Conservation (phyloP, 1,284 basidiomycete genomes). For the Neotropicomus parvogracilis region DNA sequence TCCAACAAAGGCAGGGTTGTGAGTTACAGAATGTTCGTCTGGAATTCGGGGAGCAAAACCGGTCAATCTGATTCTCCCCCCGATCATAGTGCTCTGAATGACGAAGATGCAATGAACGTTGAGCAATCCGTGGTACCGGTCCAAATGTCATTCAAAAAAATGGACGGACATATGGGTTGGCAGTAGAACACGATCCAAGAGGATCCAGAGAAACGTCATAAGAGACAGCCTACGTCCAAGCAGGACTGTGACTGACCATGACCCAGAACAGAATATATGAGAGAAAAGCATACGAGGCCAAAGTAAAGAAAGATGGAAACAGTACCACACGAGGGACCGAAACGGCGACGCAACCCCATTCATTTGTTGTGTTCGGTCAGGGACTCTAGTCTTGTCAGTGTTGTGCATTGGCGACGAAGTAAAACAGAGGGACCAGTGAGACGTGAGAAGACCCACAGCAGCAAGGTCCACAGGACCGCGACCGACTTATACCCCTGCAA, state of each 20-base stretch:
- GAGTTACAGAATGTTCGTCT: slow-evolving; percentile 5
- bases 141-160: slow-evolving; percentile 8
- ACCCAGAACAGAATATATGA: slow-evolving; percentile 9
- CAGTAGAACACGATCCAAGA: background rate
- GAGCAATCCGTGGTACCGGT: slow-evolving; percentile 1
- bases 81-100: slow-evolving; percentile 6
- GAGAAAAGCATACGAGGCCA: slow-evolving; percentile 2
- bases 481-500: slow-evolving; percentile 14
- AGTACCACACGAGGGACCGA: slow-evolving; percentile 16
- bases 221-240: slow-evolving; percentile 4
- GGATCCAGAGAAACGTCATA: slow-evolving; percentile 1
- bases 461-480: slow-evolving; percentile 3
- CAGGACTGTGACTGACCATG: slow-evolving; percentile 6
- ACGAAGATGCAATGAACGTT: slow-evolving; percentile 8
- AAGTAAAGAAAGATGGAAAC: slow-evolving; percentile 7
- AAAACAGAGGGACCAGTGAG: slow-evolving; percentile 12
- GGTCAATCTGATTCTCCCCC: background rate
- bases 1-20: background rate
- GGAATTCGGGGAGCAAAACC: slow-evolving; percentile 3
- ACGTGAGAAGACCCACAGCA: slow-evolving; percentile 18
- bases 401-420: slow-evolving; percentile 10
- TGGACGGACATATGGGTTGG: background rate
- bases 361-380: slow-evolving; percentile 16
- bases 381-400: slow-evolving; percentile 5
- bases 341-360: slow-evolving; percentile 7